Conservation (phyloP, 495 filamentous ascomycete genomes). For the Thermothielavioides terrestris region DNA sequence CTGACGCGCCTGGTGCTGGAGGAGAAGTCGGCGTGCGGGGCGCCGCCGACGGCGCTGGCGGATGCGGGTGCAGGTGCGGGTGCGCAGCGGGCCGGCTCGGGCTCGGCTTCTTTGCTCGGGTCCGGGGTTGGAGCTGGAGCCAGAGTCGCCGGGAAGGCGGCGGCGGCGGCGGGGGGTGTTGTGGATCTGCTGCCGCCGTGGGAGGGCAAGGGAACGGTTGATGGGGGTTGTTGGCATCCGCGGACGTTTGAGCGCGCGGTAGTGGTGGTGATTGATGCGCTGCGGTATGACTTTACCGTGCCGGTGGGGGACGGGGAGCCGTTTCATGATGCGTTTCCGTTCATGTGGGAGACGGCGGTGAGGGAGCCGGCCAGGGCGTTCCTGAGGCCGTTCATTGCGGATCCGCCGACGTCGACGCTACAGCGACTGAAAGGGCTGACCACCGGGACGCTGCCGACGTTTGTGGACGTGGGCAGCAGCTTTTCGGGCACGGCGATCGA, state of each 20-base stretch:
- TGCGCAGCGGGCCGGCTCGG: no score
- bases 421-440: constrained; percentile 91
- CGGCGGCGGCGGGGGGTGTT: no score
- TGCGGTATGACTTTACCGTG: constrained; percentile 94
- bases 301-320: constrained; percentile 53
- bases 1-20: constrained; percentile 86
- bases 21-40: constrained; percentile 71
- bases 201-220: constrained; percentile 40
- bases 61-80: no score
- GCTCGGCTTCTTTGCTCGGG: no score
- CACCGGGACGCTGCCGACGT: constrained; percentile 90
- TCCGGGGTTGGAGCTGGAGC: no score
- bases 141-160: no score
- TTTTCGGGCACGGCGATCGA: constrained; percentile 96
- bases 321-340: constrained; percentile 80
- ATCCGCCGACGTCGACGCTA: constrained; percentile 88
- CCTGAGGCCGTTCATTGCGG: constrained; percentile 90
- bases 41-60: constrained; percentile 57
- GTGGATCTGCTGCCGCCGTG: constrained; percentile 27
- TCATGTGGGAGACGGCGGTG: constrained; percentile 73
- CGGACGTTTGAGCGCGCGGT: constrained; percentile 88
- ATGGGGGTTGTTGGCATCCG: constrained; percentile 86
- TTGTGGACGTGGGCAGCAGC: constrained; percentile 86
- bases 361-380: constrained; percentile 72
- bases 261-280: constrained; percentile 83